A percentile compares a stretch with the other conserved stretches of the same genome.
Conservation (phyloP, 169 alveolate species). For the Cryptosporidium canis region DNA sequence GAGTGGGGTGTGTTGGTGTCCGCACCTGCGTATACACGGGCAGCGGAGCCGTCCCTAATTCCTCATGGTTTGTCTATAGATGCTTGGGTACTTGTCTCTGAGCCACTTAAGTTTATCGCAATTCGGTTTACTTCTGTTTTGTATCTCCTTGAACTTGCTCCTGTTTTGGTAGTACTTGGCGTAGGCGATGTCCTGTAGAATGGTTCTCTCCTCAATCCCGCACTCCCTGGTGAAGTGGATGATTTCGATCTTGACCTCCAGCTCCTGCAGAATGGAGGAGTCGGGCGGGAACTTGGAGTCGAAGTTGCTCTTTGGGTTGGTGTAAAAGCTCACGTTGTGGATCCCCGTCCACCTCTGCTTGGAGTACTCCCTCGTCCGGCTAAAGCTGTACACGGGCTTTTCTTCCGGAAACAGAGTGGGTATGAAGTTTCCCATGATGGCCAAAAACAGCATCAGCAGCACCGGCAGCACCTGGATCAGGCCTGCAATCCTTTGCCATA, state of each 20-base stretch:
- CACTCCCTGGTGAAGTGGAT: slow-evolving; percentile 67
- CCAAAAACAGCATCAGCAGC: slow-evolving; percentile 28
- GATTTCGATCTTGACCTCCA: slow-evolving; percentile 59
- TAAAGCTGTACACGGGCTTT: slow-evolving; percentile 27
- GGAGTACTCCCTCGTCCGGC: slow-evolving; percentile 33
- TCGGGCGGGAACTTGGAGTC: slow-evolving; percentile 41
- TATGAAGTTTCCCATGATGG: slow-evolving; percentile 51
- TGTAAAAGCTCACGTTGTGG: slow-evolving; percentile 29
- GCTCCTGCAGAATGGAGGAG: slow-evolving; percentile 37
- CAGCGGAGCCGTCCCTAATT: too few relatives aligned
- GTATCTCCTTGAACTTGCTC: slow-evolving; percentile 38
- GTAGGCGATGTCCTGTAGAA: slow-evolving; percentile 61
- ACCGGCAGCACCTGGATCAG: slow-evolving; percentile 44
- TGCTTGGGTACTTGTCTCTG: slow-evolving; percentile 49
- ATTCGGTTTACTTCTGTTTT: slow-evolving; percentile 49
- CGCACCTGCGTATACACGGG: too few relatives aligned
- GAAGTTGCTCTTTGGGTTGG: slow-evolving; percentile 23
- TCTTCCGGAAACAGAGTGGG: slow-evolving; percentile 36
- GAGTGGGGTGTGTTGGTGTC: too few relatives aligned
- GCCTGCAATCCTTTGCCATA: slow-evolving; percentile 49
- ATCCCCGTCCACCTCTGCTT: slow-evolving; percentile 64
- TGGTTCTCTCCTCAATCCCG: slow-evolving; percentile 53
- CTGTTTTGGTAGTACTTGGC: slow-evolving; percentile 61
- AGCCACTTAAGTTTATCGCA: slow-evolving; percentile 70
- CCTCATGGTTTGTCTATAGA: slow-evolving; percentile 60